Evolutionary conservation across 2,329 filamentous ascomycete genomes (phyloP).

Genomic region (Eutypella sp.): DNA sequence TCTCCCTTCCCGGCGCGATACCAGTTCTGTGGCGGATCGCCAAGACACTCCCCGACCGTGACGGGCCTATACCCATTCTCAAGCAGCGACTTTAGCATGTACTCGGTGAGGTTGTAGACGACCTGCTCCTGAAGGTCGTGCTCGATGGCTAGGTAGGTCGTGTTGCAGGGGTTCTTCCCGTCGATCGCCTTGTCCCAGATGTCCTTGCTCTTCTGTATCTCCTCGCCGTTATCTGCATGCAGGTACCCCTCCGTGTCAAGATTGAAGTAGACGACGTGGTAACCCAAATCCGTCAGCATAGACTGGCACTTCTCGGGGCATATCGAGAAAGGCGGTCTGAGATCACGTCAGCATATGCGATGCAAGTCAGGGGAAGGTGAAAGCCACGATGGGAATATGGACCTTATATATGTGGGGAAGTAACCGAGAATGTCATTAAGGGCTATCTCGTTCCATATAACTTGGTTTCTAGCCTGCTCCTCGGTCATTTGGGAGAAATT

Average conservation of each 20-base stretch:
- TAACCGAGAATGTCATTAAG: conserved; percentile 29
- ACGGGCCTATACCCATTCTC: conserved; percentile 40
- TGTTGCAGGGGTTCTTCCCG: conserved; percentile 23
- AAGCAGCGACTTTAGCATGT: conserved; percentile 37
- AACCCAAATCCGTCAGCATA: conserved; percentile 23
- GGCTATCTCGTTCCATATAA: conserved; percentile 30
- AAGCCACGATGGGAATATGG: no score
- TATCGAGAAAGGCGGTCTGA: conserved; percentile 27
- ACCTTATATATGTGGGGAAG: conserved; percentile 30
- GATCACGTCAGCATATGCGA: neutral
- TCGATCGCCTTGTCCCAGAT: conserved; percentile 31
- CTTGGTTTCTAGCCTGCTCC: conserved; percentile 24
- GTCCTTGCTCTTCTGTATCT: conserved; percentile 32
- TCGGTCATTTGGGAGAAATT: conserved; percentile 26
- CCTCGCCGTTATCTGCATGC: conserved; percentile 20
- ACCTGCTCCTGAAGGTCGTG: conserved; percentile 44
- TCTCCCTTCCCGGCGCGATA: conserved; percentile 37
- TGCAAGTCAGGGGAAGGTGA: neutral
- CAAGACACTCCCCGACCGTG: conserved; percentile 51
- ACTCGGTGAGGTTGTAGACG: conserved; percentile 42
- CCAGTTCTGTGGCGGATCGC: conserved; percentile 46
- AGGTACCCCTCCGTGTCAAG: conserved; percentile 29
- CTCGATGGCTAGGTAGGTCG: conserved; percentile 30
- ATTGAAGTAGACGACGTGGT: conserved; percentile 27
- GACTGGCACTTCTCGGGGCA: conserved; percentile 23